Base-by-base conservation (phyloP, 2,329 filamentous ascomycete species). In the Cryphonectria carpinicola region DNA sequence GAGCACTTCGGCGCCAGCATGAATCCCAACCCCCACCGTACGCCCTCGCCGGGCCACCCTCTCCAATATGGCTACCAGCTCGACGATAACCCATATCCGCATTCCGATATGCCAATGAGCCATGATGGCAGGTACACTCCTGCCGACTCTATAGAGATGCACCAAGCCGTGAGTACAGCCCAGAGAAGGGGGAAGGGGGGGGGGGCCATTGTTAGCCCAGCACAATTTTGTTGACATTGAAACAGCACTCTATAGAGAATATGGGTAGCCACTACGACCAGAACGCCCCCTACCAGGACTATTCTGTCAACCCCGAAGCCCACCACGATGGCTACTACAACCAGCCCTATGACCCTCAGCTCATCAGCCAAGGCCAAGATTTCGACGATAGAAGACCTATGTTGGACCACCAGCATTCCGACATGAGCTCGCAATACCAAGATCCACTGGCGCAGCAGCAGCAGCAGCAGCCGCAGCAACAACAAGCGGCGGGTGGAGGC, bases 311-410 rank as follows among this genome's bases (percentile, higher is more conserved):
- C 77, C 94, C 95, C 13, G 91, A 97, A 79, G 90, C 91, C 70
- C 94, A 97, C 77, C 93, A 96, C 78, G 93, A 97, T 80, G 88
- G 89, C 69, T 97, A 97, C 83, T 95, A 92, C 80, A 93, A 91
- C 76, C 89, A 92, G 75, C 92, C 93, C 1, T 97, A 97, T 80
- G 88, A 94, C 74, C 92, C 93, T 17, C 84, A 87, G 13, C 85
- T 86, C 5, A 83, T 88, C 52, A 89, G 91, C 32, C 86, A 77
- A 19, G 85, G 75, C 17, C 81, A 85, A 73, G 87, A 91, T 69
- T 62, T 52, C 35, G 88, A 93, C 64, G 92, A 94, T 75, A 84
- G 87, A 65, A 86, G 89, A 66, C 95, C 95, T 1, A 97, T 98
- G 82, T 83, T 98, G 46, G 83, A 88, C 35, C 86, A 89, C 65